Evolutionary conservation across 164 flowering plant genomes (phyloP).

Genomic region (Aristolochia fimbriata): DNA sequence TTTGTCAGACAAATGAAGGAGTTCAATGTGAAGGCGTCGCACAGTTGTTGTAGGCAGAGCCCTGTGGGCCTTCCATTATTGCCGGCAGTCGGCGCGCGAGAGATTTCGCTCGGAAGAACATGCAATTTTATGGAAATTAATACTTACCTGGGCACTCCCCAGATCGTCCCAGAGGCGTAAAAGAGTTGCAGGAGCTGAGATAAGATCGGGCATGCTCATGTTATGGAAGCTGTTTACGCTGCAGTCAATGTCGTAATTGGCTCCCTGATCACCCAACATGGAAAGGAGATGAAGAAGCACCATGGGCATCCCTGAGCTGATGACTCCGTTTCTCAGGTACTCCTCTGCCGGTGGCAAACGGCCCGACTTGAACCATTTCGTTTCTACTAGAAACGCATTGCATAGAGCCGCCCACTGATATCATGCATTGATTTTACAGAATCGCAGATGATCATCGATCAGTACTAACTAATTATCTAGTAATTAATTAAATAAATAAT

Average conservation of each 20-base stretch:
- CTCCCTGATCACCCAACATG: slow-evolving; percentile 18
- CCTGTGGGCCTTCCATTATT: too few relatives aligned
- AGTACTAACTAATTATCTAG: too few relatives aligned
- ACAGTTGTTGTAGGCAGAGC: too few relatives aligned
- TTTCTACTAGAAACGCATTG: slow-evolving; percentile 20
- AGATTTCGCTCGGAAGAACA: too few relatives aligned
- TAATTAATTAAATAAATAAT: too few relatives aligned
- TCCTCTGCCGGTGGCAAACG: slow-evolving; percentile 23
- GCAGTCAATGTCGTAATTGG: background rate
- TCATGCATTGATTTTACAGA: background rate
- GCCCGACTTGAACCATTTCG: slow-evolving; percentile 19
- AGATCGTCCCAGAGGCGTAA: slow-evolving; percentile 31
- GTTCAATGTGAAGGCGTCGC: too few relatives aligned
- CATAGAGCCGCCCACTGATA: slow-evolving; percentile 8
- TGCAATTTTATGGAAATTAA: too few relatives aligned
- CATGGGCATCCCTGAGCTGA: slow-evolving; percentile 20
- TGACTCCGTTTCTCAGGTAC: slow-evolving; percentile 17
- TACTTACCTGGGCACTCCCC: slow-evolving; percentile 13
- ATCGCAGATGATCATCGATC: too few relatives aligned
- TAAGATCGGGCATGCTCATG: slow-evolving; percentile 3
- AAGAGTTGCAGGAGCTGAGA: slow-evolving; percentile 10
- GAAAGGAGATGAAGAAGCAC: slow-evolving; percentile 16
- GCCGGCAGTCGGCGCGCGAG: too few relatives aligned
- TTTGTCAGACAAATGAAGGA: background rate
- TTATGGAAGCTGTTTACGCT: background rate